phyloP scores from a whole-genome alignment of 768 basidiomycete species.

The Exidia glandulosa region DNA sequence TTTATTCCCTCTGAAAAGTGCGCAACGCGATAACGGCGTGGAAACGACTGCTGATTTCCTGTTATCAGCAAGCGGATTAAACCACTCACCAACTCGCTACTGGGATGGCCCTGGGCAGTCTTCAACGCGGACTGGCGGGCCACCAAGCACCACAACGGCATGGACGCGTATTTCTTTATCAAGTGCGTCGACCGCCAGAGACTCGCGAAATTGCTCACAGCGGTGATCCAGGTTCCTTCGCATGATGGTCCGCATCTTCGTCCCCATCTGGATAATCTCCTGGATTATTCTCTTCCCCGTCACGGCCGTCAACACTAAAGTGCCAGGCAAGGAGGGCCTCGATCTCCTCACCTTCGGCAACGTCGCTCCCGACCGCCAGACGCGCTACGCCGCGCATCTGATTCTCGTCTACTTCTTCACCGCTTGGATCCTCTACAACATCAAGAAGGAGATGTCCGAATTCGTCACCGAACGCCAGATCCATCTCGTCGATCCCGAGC shows the following conservation, averaged over 20 bases:
- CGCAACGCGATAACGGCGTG: too few relatives aligned
- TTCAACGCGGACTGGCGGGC: slow-evolving; percentile 49
- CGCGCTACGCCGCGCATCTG: slow-evolving; percentile 68
- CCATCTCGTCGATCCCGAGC: slow-evolving; percentile 62
- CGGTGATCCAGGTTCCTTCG: slow-evolving; percentile 22
- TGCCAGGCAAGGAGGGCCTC: slow-evolving; percentile 40
- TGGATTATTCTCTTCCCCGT: slow-evolving; percentile 81
- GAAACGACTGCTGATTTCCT: not conserved
- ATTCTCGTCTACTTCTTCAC: slow-evolving; percentile 58
- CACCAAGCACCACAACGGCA: slow-evolving; percentile 60
- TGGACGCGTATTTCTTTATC: slow-evolving; percentile 90
- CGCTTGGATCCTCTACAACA: slow-evolving; percentile 83
- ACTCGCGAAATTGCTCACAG: slow-evolving; percentile 74
- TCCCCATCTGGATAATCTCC: slow-evolving; percentile 87
- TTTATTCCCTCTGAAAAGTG: slow-evolving; percentile 41
- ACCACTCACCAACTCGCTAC: slow-evolving; percentile 36
- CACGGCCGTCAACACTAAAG: slow-evolving; percentile 42
- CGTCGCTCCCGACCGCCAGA: slow-evolving; percentile 35
- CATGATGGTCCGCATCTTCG: slow-evolving; percentile 69
- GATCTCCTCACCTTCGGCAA: slow-evolving; percentile 77
- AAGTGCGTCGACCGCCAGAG: too few relatives aligned
- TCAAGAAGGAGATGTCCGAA: slow-evolving; percentile 67
- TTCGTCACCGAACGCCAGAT: slow-evolving; percentile 74
- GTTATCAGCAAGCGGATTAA: slow-evolving; percentile 42
- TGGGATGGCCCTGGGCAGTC: slow-evolving; percentile 60